A percentile compares a stretch with the other conserved stretches of the same genome.
phyloP scores from a whole-genome alignment of 2,329 filamentous ascomycete genomes.

The Calcarisporium arbuscula region DNA sequence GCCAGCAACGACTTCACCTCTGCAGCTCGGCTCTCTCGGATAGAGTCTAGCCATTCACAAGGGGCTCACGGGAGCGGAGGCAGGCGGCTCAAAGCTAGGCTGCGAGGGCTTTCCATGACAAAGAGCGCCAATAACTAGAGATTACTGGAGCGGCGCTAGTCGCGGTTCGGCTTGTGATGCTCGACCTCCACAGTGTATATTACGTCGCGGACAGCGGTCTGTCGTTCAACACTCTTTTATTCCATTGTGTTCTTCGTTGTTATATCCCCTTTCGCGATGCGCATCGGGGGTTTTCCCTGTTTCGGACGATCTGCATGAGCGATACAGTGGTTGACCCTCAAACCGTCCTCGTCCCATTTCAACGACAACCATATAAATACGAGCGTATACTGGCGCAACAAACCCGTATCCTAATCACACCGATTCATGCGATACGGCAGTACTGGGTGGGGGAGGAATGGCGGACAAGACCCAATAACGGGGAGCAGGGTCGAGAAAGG shows the following conservation, averaged over 20 bases:
- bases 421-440: too few relatives aligned
- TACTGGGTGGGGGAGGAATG: too few relatives aligned
- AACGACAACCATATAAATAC: slow-evolving; percentile 9
- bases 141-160: slow-evolving; percentile 15
- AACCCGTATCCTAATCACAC: too few relatives aligned
- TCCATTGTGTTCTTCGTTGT: slow-evolving; percentile 20
- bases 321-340: slow-evolving; percentile 34
- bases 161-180: slow-evolving; percentile 7
- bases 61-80: slow-evolving; percentile 9
- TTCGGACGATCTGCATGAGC: slow-evolving; percentile 44
- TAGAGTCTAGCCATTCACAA: slow-evolving; percentile 65
- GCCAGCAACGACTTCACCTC: slow-evolving; percentile 86
- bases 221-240: slow-evolving; percentile 3
- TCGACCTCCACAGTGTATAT: slow-evolving; percentile 20
- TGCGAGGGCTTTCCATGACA: slow-evolving; percentile 37
- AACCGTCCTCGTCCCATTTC: slow-evolving; percentile 10
- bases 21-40: slow-evolving; percentile 73
- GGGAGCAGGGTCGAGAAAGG: too few relatives aligned
- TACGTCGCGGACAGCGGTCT: slow-evolving; percentile 14
- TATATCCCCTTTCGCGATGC: slow-evolving; percentile 27
- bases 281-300: slow-evolving; percentile 21
- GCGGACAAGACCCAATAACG: too few relatives aligned
- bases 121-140: slow-evolving; percentile 33
- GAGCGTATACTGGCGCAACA: too few relatives aligned
- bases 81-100: slow-evolving; percentile 26